Percentiles rank a stretch among this genome's conserved stretches.
phyloP scores from a whole-genome alignment of 257 asterid genomes.

The Solanum virginianum region DNA sequence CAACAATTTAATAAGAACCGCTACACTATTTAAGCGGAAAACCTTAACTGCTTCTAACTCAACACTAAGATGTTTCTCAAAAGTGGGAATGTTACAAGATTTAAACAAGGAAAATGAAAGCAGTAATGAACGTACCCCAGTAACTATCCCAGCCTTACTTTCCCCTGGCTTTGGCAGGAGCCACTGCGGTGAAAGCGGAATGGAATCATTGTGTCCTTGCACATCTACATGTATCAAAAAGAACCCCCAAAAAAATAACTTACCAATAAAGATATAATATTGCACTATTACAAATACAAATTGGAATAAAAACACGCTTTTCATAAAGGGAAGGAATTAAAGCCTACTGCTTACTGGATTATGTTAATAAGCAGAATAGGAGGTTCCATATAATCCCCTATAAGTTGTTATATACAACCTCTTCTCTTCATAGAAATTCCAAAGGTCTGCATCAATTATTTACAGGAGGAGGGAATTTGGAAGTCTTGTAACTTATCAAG shows the following conservation, averaged over 20 bases:
- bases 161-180: conserved; percentile 82
- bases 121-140: conserved; percentile 47
- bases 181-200: conserved; percentile 99
- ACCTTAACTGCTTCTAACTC: not conserved
- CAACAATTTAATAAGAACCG: not conserved
- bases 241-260: not conserved
- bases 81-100: not conserved
- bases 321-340: not conserved
- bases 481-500: not conserved
- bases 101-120: not conserved
- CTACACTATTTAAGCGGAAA: not conserved
- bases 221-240: conserved; percentile 34
- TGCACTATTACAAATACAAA: not conserved
- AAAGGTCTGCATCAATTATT: not conserved
- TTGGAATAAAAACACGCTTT: not conserved
- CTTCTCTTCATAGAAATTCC: not conserved
- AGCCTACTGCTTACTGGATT: not conserved
- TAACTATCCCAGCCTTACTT: conserved; percentile 42
- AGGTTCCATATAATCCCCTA: not conserved
- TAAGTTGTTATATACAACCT: not conserved
- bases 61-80: not conserved
- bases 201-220: conserved; percentile 54
- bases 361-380: not conserved
- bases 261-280: not conserved
- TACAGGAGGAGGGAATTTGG: not conserved